These are phyloP conservation scores for Suillus decipiens DNA, from an alignment of 768 basidiomycete genomes.

Conservation along the genomic window DNA sequence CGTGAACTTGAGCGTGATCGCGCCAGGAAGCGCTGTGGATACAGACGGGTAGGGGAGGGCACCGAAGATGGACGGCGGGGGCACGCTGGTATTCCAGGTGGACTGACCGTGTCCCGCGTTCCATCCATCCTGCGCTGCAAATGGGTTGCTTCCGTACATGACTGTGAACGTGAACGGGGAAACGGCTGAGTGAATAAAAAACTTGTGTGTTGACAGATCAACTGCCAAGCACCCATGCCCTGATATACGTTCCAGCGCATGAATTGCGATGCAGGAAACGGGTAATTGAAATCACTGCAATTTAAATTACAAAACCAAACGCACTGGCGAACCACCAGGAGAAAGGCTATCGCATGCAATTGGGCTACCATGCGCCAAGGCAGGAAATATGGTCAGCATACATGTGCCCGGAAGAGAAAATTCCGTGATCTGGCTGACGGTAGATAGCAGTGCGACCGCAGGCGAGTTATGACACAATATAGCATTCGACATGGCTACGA, in stretches of 20 bases:
- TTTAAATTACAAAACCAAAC: background rate
- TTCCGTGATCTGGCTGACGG: background rate
- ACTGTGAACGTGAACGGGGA: background rate
- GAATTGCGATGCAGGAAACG: background rate
- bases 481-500: conserved; percentile 1
- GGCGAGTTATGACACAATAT: background rate
- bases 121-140: conserved; percentile 27
- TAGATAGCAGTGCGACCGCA: background rate
- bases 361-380: background rate
- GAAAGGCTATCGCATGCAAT: background rate
- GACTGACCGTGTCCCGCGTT: conserved; percentile 18
- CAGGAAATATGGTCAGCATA: too few relatives aligned
- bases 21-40: conserved; percentile 33
- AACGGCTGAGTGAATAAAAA: background rate
- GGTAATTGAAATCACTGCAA: background rate
- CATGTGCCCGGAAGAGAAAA: background rate
- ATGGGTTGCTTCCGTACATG: conserved; percentile 32
- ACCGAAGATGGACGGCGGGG: conserved; percentile 58
- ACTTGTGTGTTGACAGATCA: background rate
- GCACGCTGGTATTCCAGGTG: conserved; percentile 15
- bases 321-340: background rate
- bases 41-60: conserved; percentile 57
- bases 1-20: conserved; percentile 50
- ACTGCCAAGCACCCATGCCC: background rate
- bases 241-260: conserved; percentile 8